Evolutionary conservation across 2,329 filamentous ascomycete genomes (phyloP), one percentile per base, ranked within the genome.

Genomic region (Curvularia eragrostidis): DNA sequence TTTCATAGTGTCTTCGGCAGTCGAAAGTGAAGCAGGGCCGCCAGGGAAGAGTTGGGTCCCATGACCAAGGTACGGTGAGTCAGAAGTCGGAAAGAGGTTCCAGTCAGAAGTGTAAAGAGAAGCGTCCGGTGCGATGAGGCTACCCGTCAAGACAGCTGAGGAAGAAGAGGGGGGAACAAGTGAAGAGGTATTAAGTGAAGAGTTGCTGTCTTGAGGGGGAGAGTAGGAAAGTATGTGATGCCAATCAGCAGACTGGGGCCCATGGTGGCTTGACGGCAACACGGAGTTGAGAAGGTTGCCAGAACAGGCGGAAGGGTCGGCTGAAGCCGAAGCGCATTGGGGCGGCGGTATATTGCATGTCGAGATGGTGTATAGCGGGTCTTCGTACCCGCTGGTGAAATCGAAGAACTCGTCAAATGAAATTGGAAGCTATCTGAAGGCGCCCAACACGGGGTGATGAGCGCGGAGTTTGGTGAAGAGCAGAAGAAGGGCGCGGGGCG

Each of bases 401-500:
- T 65, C 67, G 64, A 75, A 62, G 64, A 68, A 72, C 32, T 75
- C 71, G 60, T 76, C 74, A 75, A 71, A 67, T 58, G 66, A 66
- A 75, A 76, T 75, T 75, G 68, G 67, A 69, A 63, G 65, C 62
- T 61, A 65, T 54, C 43, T 54, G 65, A 70, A 65, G 61, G 63
- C 72, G 71, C 74, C 71, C 71, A 71, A 65, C 74, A 71, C 69
- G 51, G 70, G 67, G 71, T 72, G 68, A 66, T 66, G 72, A 75
- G 72, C 69, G 73, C 68, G 64, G 49, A 51, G 53, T 65, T 62
- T 61, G 66, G 49, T 71, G 65, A 65, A 50, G 69, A 65, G 48
- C 49, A 55, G 61, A 61, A 65, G 52, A 21, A 39, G 52, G 44
- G 50, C 46, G 66, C 47, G 53, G 53, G 60, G 60, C 44, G 61